Evolutionary conservation across 1,284 basidiomycete species (phyloP).

Genomic region (Cryptococcus jaspeensis): DNA sequence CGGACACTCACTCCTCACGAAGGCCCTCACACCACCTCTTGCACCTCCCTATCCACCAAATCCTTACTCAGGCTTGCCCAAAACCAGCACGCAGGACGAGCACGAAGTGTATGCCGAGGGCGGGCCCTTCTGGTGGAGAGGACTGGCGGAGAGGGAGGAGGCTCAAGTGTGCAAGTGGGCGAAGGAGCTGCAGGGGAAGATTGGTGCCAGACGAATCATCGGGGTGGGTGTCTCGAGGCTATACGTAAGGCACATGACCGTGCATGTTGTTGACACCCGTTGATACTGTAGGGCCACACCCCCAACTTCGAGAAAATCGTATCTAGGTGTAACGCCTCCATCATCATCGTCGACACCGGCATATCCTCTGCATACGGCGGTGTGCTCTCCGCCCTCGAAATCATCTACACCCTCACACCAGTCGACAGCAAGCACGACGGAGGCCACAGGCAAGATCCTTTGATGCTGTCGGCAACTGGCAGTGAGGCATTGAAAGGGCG

Average conservation of each 20-base stretch:
- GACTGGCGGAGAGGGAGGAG: constrained; percentile 62
- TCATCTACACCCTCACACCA: constrained; percentile 69
- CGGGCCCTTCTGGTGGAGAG: constrained; percentile 87
- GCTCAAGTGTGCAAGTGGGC: constrained; percentile 65
- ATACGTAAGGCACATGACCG: not conserved
- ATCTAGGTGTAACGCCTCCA: constrained; percentile 75
- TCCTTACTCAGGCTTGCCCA: constrained; percentile 72
- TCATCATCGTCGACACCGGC: constrained; percentile 82
- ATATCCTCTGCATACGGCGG: constrained; percentile 95
- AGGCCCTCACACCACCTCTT: constrained; percentile 56
- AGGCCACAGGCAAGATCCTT: constrained; percentile 35
- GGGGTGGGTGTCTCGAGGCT: constrained; percentile 55
- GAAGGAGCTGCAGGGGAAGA: constrained; percentile 65
- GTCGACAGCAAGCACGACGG: constrained; percentile 3
- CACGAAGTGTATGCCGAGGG: constrained; percentile 67
- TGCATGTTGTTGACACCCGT: not conserved
- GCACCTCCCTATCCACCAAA: constrained; percentile 77
- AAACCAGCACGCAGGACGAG: constrained; percentile 65
- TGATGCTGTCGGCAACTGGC: constrained; percentile 8
- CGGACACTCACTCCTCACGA: constrained; percentile 65
- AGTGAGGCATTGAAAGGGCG: constrained; percentile 4
- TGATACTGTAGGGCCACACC: constrained; percentile 66
- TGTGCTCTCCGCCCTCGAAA: constrained; percentile 76
- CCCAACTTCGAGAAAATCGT: constrained; percentile 82
- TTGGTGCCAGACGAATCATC: constrained; percentile 78